Base-by-base conservation (phyloP, 306 rosid genomes). In the Parietaria judaica region DNA sequence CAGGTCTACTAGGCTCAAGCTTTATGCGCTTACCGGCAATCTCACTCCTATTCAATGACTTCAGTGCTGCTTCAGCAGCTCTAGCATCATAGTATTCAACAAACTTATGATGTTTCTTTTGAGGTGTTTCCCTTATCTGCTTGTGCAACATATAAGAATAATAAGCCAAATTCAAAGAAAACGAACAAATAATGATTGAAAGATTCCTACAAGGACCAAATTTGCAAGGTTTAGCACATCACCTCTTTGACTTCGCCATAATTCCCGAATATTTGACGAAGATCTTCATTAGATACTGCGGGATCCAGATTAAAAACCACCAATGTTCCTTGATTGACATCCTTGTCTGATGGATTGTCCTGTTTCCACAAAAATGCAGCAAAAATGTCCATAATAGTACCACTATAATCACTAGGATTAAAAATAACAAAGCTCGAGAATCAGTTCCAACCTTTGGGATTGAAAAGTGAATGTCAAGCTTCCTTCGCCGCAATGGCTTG, bases 1-100 rank as follows among this genome's bases (percentile, higher is more conserved):
- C 97, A 67, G 97, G 97, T 54, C 97, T 95, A 67, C 97, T 90
- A n/a, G 97, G 97, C 80, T 90, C 97, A 74, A 90, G 92, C 79
- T 90, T 90, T 76, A 90, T 86, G 71, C 94, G 86, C 70, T 90
- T 90, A 60, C 97, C 97, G 50, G 95, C 97, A 71, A 90, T 90
- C 67, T 90, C 97, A 70, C 92, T 76, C 76, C 90, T 72, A 80
- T 90, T 90, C 76, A 90, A 82, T 44, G 94, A 87, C 72, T 82
- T 86, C 49, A 90, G 88, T 41, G 97, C 95, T 73, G 84, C 97
- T 57, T 90, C 95, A 31, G 97, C 90, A 15, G 83, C 94, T 79
- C 97, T 84, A 70, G 87, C 94, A 60, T 90, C 97, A 68, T 80
- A 86, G 77, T 71, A 90, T 52, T 90, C 97, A 56, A 90, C 87